Evolutionary conservation across 345 rosid species (phyloP).

Genomic region (Pistacia integerrima): DNA sequence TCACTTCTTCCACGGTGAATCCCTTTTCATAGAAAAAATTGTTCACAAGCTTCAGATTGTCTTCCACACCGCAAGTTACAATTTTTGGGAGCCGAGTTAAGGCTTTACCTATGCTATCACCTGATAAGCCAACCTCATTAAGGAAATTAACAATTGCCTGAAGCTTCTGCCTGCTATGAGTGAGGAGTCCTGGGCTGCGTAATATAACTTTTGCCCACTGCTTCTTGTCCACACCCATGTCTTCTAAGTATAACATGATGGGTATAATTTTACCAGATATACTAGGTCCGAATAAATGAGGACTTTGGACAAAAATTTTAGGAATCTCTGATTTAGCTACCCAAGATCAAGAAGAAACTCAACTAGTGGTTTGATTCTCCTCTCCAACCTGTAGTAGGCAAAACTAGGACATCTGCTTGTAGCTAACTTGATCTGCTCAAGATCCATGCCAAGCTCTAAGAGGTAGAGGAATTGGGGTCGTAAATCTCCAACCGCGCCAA

Average conservation of each 20-base stretch:
- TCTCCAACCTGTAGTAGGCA: no score
- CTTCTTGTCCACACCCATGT: constrained; percentile 46
- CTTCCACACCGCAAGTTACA: constrained; percentile 29
- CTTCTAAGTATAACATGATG: constrained; percentile 68
- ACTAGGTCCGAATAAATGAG: constrained; percentile 75
- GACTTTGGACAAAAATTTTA: constrained; percentile 59
- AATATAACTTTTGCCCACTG: constrained; percentile 42
- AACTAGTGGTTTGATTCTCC: no score
- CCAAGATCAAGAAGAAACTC: no score
- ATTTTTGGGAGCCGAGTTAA: constrained; percentile 41
- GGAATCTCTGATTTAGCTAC: constrained; percentile 43
- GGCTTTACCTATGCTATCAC: constrained; percentile 41
- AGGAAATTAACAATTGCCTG: constrained; percentile 39
- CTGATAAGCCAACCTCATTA: constrained; percentile 42
- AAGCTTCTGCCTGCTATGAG: constrained; percentile 43
- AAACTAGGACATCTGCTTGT: no score
- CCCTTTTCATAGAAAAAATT: constrained; percentile 45
- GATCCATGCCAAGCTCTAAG: no score
- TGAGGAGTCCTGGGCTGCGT: constrained; percentile 42
- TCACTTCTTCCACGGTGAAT: constrained; percentile 36
- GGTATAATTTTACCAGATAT: constrained; percentile 66
- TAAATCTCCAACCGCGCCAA: no score
- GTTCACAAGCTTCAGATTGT: constrained; percentile 40
- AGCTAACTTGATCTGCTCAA: no score
- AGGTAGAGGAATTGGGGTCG: no score